Evolutionary conservation across 2,329 filamentous ascomycete genomes (phyloP), one percentile per base, ranked within the genome.

Genomic region (Colletotrichum sp.): DNA sequence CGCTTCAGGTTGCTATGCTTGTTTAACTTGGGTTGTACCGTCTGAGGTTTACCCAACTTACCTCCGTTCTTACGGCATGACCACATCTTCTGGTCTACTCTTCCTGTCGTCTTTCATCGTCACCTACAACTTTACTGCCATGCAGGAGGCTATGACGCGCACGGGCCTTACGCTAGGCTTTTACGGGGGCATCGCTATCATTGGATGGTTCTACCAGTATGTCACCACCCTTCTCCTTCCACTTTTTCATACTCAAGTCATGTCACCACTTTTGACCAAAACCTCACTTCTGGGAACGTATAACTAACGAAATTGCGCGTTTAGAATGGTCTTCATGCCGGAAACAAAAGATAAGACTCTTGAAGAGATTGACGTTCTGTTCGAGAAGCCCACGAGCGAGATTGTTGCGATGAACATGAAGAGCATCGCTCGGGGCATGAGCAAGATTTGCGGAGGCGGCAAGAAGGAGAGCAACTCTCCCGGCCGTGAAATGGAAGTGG

Each of bases 31-130:
- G 91, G 91, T 93, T 10, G 84, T 93, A 3, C 93, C 93, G 0
- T 89, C 91, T 0, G 93, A 95, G 79, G 92, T 93, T 8, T 95
- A 94, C 83, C 93, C 93, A 0, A 94, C 93, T 0, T 94, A 95
- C 80, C 89, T 95, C 1, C 89, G 93, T 66, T 91, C 88, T 13
- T 95, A 95, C 82, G 93, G 93, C 76, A 95, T 95, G 93, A 93
- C 92, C 6, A 93, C 90, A 0, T 93, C 92, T 0, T 91, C 93
- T 62, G 92, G 90, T 3, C 91, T 92, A 77, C 87, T 95, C 7
- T 95, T 94, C 89, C 87, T 95, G 26, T 91, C 90, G 68, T 93
- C 92, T 3, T 95, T 94, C 85, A 88, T 94, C 78, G 92, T 95
- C 67, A 95, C 93, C 12, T 95, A 94, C 87, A 94, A 94, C 87